Evolutionary conservation across 345 rosid species (phyloP), one percentile per base, ranked within the genome.

Genomic region (Iberis pinnata): DNA sequence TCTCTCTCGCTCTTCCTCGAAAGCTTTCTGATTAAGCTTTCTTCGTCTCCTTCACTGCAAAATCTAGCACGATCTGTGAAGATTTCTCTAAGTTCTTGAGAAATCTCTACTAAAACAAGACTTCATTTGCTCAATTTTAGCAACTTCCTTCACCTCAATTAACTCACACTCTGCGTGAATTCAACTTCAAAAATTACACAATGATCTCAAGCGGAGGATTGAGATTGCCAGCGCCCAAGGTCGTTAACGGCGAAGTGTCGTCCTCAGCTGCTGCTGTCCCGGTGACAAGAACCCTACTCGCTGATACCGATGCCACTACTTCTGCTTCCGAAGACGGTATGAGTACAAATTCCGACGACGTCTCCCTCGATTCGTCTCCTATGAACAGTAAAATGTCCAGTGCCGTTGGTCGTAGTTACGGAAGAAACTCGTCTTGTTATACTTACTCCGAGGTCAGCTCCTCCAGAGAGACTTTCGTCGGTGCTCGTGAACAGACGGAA

Each of bases 361-460:
- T 57, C 9, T 80, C 88, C 0, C 67, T 78, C 9, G 95, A 90
- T 22, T 84, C 96, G 16, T 87, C 92, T 5, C 84, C 82, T 3
- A 6, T 22, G 25, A 22, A 22, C 25, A 22, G 25, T 22, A 22
- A 6, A 22, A 22, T 22, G 25, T 22, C 25, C 25, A 22, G 25
- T 22, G 25, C 4, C 25, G 65, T 50, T 9, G 72, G 67, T 59
- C 56, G 49, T 38, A 70, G 78, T 9, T 68, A 45, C 51, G 70
- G 55, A 7, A 19, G 64, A 56, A 46, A 74, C 60, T 63, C 73
- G 3, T 53, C 72, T 70, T 86, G 73, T 63, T 75, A 61, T 49
- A 55, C 68, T 5, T 75, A 75, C 61, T 86, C 98, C 8, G 37
- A 90, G 68, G 88, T 87, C 41, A 84, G 84, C 63, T 87, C 98